Base-by-base conservation (phyloP, 192 early-diverging fungal genomes). In the Jimgerdemannia lactiflua region DNA sequence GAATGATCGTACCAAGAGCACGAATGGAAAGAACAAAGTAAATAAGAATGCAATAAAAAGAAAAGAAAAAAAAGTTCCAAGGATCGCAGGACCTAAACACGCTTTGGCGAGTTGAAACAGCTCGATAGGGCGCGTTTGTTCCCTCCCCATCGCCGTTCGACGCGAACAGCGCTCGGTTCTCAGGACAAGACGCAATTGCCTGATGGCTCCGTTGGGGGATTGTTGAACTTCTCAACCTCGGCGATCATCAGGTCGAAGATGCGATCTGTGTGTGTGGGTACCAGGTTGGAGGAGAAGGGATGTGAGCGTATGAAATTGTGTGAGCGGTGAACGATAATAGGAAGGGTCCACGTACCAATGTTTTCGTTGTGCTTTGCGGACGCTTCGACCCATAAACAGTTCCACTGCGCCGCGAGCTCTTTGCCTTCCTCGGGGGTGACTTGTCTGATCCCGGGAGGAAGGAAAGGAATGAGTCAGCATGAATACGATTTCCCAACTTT, bases 281-380 rank as follows among this genome's bases (percentile, higher is more conserved):
- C 59, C 67, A 69, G 20, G 74, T 39, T 2, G 74, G 40, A 67
- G n/a, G 39, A 74, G 29, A 43, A 10, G 64, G 72, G 42, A 59
- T 10, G 49, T 59, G 14, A 59, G 49, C 14, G 14, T 59, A 29
- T 59, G 49, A 59, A 59, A 59, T 59, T 59, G 29, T 29, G 29
- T 29, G 29, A 29, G 29, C 29, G 29, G 1, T 29, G 29, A 29
- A 29, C 49, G 49, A 6, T 10, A 14, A 6, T 14, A 59, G 49
- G 14, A 59, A 59, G 14, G 6, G 14, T 18, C 42, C 19, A 39
- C 18, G 78, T 86, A 88, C 89, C 88, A 78, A 98, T 95, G 76
- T 97, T 98, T 65, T 92, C 89, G 77, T 96, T 95, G 71, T 93
- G 91, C 79, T 97, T 98, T 0, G 98, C 98, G 18, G 94, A 95